Evolutionary conservation across 129 eudicot genomes (phyloP).

Genomic region (Helichrysum umbraculigerum): DNA sequence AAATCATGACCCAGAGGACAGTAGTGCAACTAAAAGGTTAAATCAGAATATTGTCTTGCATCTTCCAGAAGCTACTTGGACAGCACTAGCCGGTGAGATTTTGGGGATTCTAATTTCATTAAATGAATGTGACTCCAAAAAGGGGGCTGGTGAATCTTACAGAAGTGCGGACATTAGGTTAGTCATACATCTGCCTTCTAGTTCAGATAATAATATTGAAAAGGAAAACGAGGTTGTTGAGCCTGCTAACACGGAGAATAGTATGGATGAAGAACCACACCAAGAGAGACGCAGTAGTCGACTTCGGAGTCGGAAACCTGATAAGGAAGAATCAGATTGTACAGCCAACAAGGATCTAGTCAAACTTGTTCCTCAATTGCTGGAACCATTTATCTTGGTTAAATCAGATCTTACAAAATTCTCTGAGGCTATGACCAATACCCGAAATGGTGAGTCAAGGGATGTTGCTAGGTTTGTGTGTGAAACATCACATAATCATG

Average conservation of each 20-base stretch:
- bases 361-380: slow-evolving; percentile 66
- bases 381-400: slow-evolving; percentile 55
- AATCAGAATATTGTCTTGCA: slow-evolving; percentile 50
- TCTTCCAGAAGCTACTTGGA: slow-evolving; percentile 81
- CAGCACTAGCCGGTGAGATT: slow-evolving; percentile 58
- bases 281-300: slow-evolving; percentile 92
- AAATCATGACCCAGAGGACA: slow-evolving; percentile 38
- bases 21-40: slow-evolving; percentile 49
- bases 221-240: slow-evolving; percentile 32
- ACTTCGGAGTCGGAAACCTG: slow-evolving; percentile 86
- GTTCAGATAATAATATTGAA: slow-evolving; percentile 34
- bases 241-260: slow-evolving; percentile 40
- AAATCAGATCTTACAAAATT: slow-evolving; percentile 41
- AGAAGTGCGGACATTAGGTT: slow-evolving; percentile 52
- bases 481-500: slow-evolving; percentile 59
- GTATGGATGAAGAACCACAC: slow-evolving; percentile 64
- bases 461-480: slow-evolving; percentile 58
- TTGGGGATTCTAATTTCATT: slow-evolving; percentile 51
- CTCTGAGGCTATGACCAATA: slow-evolving; percentile 35
- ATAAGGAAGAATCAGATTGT: slow-evolving; percentile 73
- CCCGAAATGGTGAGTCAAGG: slow-evolving; percentile 45
- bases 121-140: slow-evolving; percentile 37
- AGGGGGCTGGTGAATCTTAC: slow-evolving; percentile 33
- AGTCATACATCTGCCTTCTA: slow-evolving; percentile 50
- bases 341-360: slow-evolving; percentile 59